These are phyloP conservation scores for Euphorbia pulcherrima DNA, from an alignment of 345 rosid species.

Conservation along the genomic window DNA sequence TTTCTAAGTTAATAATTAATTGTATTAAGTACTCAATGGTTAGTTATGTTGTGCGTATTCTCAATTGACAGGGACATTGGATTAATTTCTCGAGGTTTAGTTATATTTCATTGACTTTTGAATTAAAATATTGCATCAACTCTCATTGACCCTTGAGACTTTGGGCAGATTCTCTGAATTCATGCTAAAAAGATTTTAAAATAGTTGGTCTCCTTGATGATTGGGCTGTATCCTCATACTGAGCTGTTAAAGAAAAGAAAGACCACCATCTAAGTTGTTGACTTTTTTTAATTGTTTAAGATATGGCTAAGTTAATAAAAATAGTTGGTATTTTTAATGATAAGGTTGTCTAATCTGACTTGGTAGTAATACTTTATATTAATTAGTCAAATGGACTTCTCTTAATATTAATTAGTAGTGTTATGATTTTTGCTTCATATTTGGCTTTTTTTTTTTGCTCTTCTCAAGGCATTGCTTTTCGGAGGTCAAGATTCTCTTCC, in stretches of 20 bases:
- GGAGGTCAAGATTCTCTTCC: constrained; percentile 85
- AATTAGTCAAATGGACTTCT: not conserved
- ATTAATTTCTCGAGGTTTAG: not conserved
- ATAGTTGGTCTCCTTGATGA: not conserved
- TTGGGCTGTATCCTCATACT: not conserved
- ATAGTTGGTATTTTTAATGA: not conserved
- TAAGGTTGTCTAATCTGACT: not conserved
- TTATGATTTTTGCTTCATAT: not conserved
- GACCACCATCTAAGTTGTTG: not conserved
- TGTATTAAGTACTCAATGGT: not conserved
- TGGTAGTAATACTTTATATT: no score
- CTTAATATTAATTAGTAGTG: not conserved
- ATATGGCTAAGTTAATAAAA: not conserved
- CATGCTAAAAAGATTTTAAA: not conserved
- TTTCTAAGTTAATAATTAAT: constrained; percentile 11
- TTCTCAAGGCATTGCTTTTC: constrained; percentile 69
- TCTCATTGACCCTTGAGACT: not conserved
- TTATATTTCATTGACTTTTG: not conserved
- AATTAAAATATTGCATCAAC: not conserved
- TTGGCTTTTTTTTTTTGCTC: not conserved
- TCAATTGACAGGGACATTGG: not conserved
- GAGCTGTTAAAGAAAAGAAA: not conserved
- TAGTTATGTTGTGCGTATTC: not conserved
- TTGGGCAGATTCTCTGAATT: not conserved
- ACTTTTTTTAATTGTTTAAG: not conserved